These are phyloP conservation scores for Cytospora leucostoma DNA, from an alignment of 2,329 filamentous ascomycete species.

Conservation along the genomic window DNA sequence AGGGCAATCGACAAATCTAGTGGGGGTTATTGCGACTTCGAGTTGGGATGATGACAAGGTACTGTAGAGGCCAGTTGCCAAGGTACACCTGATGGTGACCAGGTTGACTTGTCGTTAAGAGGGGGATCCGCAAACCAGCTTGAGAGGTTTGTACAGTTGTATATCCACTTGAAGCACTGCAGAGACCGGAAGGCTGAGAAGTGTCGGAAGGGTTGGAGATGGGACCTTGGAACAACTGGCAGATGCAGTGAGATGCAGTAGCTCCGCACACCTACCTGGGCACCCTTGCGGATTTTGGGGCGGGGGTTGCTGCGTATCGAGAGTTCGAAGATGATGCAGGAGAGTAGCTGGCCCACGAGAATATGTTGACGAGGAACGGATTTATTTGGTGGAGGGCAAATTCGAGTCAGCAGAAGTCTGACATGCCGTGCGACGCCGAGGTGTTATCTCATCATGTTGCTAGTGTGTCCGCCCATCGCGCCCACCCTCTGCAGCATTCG, in stretches of 20 bases:
- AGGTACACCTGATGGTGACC: background rate
- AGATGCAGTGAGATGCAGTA: background rate
- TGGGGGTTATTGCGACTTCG: background rate
- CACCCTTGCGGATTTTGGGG: background rate
- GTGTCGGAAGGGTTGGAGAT: conserved; percentile 3
- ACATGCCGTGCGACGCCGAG: conserved; percentile 16
- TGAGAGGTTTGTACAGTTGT: background rate
- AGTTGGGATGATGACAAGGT: background rate
- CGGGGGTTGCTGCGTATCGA: background rate
- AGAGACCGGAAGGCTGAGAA: conserved; percentile 10
- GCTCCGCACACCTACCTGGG: background rate
- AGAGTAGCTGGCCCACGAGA: conserved; percentile 1
- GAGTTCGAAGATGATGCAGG: background rate
- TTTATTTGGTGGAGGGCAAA: background rate
- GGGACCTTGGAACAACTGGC: conserved; percentile 12
- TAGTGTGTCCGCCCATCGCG: background rate
- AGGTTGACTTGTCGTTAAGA: background rate
- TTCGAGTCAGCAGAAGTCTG: conserved; percentile 12
- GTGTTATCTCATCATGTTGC: background rate
- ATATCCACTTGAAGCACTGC: background rate
- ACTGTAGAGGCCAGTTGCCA: background rate
- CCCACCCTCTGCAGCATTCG: background rate
- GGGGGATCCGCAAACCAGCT: background rate
- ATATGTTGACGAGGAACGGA: conserved; percentile 1
- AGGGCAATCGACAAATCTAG: conserved; percentile 7